Evolutionary conservation across 2,329 filamentous ascomycete species (phyloP), one percentile per base, ranked within the genome.

Genomic region (Hypoxylon sp.): DNA sequence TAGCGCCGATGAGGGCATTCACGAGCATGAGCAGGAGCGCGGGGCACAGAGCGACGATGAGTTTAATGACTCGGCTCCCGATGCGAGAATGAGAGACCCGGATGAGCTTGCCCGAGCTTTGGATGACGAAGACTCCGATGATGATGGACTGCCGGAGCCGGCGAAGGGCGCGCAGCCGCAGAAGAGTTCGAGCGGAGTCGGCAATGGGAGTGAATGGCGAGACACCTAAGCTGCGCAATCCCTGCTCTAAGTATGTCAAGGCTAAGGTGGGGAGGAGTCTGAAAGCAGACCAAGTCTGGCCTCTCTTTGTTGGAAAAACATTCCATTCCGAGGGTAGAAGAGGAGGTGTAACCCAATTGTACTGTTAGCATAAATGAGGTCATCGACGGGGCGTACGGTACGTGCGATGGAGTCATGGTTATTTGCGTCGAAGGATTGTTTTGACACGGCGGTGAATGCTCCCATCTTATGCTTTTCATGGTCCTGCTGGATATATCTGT

Each of bases 21-120:
- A 81, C 43, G 85, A 88, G 60, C 80, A 81, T 32, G 82, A 84
- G 45, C 74, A 76, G 56, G 76, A 41, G 25, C 46, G 17, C 7
- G 46, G 30, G 32, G 36, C 5, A 28, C 23, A 76, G 14, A 75
- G 73, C 9, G 79, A 80, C 17, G 82, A 84, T 57, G 80, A 83
- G 69, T 80, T 86, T 25, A 71, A 64, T 32, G 80, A 81, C 21
- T 82, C 79, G 1, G 78, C 78, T 72, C 86, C 87, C 0, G 88
- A 90, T 74, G 89, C 89, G 38, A 89, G 84, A 81, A 90, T 91
- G 88, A 83, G 84, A 70, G 89, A 91, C 67, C 89, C 89, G 0
- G 89, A 91, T 75, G 89, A 91, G 77, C 81, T 91, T 60, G 88
- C 88, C 1, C 82, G 81, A 63, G 88, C 84, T 9, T 79, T 91